phyloP scores from a whole-genome alignment of 2,329 filamentous ascomycete genomes.

The Fulvia fulva region DNA sequence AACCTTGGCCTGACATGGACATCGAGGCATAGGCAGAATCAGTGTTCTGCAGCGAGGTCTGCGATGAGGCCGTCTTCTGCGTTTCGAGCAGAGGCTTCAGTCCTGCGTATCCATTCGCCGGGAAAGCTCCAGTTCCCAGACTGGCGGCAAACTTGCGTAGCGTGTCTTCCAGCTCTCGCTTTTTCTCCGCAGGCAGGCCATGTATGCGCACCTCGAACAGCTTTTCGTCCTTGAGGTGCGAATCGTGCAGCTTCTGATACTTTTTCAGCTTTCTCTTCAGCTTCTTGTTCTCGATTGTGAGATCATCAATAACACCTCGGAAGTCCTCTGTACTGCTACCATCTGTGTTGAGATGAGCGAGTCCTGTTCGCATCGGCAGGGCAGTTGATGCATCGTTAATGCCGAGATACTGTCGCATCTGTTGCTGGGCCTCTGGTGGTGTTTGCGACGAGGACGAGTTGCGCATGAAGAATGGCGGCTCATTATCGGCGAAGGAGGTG shows the following conservation, averaged over 20 bases:
- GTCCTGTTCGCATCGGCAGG: slow-evolving; percentile 28
- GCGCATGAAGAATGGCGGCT: slow-evolving; percentile 40
- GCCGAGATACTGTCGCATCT: slow-evolving; percentile 10
- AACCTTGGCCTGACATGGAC: slow-evolving; percentile 46
- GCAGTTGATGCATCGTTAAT: slow-evolving; percentile 16
- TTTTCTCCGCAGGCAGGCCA: slow-evolving; percentile 66
- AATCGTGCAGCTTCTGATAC: slow-evolving; percentile 64
- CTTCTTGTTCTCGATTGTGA: slow-evolving; percentile 79
- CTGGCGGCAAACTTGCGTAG: slow-evolving; percentile 66
- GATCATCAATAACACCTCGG: slow-evolving; percentile 78
- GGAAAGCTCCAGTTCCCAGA: slow-evolving; percentile 50
- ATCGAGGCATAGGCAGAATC: slow-evolving; percentile 63
- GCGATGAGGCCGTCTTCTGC: slow-evolving; percentile 58
- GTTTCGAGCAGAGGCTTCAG: slow-evolving; percentile 48
- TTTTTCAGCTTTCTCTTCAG: slow-evolving; percentile 69
- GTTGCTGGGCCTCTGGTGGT: slow-evolving; percentile 34
- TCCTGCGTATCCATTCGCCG: slow-evolving; percentile 31
- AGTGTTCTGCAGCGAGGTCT: slow-evolving; percentile 42
- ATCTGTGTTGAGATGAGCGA: slow-evolving; percentile 42
- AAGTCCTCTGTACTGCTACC: slow-evolving; percentile 69
- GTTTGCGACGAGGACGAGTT: slow-evolving; percentile 40
- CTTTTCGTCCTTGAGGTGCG: slow-evolving; percentile 68
- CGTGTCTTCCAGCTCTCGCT: slow-evolving; percentile 69
- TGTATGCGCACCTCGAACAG: slow-evolving; percentile 81
- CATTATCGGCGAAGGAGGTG: slow-evolving; percentile 41